Conservation (phyloP, 139 green algal genomes). For the Picochlorum sp. region DNA sequence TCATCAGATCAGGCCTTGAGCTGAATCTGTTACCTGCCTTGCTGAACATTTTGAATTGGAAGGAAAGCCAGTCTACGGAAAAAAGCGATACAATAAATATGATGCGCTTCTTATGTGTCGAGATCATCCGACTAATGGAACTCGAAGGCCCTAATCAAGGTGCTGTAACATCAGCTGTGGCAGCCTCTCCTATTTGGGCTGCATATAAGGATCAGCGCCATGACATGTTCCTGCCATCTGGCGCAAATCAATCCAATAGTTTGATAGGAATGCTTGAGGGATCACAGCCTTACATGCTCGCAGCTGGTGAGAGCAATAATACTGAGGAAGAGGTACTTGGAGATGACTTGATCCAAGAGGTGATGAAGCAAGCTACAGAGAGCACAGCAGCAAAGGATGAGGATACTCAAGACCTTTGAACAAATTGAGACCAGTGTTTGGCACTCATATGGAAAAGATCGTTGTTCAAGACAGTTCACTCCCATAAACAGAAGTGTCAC, state of each 20-base stretch:
- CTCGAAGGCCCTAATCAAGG: conserved; percentile 33
- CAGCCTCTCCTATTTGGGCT: conserved; percentile 55
- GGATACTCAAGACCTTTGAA: too few species aligned
- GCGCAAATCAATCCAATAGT: conserved; percentile 19
- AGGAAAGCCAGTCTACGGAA: background rate
- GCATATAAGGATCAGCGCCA: conserved; percentile 69
- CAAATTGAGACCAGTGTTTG: too few species aligned
- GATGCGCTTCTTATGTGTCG: conserved; percentile 63
- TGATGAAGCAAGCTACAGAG: too few species aligned
- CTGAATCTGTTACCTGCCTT: conserved; percentile 39
- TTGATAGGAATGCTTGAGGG: conserved; percentile 54
- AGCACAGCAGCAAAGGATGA: too few species aligned
- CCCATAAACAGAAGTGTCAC: too few species aligned
- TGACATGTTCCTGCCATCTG: conserved; percentile 78
- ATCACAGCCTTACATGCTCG: conserved; percentile 41
- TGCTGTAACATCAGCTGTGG: conserved; percentile 36
- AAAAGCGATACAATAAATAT: conserved; percentile 41
- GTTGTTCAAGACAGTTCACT: too few species aligned
- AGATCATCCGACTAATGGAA: conserved; percentile 64
- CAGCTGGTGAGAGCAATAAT: background rate
- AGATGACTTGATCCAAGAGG: background rate
- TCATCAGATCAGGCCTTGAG: conserved; percentile 51
- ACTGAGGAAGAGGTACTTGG: background rate
- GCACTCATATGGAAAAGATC: too few species aligned
- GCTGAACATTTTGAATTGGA: conserved; percentile 68